Conservation (phyloP, 2,329 filamentous ascomycete species). For the Thermothelomyces thermophilus region DNA sequence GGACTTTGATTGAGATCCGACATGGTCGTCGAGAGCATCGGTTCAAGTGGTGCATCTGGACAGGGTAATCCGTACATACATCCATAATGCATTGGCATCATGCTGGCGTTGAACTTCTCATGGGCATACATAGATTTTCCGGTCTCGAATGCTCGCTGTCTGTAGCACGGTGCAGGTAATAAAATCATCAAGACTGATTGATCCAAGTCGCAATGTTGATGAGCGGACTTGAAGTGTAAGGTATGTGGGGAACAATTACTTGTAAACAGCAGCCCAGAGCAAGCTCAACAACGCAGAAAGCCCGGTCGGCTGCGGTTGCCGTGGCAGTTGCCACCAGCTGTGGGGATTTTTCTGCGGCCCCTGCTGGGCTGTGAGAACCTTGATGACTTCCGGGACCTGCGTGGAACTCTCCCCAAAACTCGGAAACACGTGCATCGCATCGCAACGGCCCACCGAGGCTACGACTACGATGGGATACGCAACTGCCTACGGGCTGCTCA, state of each 20-base stretch:
- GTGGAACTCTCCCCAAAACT: background rate
- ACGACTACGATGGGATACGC: background rate
- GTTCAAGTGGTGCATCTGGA: too few relatives aligned
- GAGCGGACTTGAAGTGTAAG: background rate
- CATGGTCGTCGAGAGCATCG: background rate
- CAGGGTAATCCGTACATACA: too few relatives aligned
- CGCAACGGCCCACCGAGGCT: too few relatives aligned
- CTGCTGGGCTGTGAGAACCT: background rate
- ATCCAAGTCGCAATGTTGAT: background rate
- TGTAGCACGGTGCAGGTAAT: too few relatives aligned
- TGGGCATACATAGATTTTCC: too few relatives aligned
- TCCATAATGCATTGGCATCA: constrained; percentile 7
- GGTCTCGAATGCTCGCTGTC: too few relatives aligned
- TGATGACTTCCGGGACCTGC: background rate
- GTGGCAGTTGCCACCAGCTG: too few relatives aligned
- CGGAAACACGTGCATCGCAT: background rate
- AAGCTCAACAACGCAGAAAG: background rate
- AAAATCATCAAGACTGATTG: background rate
- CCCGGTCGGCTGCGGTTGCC: too few relatives aligned
- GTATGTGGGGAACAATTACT: too few relatives aligned
- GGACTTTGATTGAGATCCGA: too few relatives aligned
- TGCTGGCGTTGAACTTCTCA: constrained; percentile 3
- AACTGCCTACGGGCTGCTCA: background rate
- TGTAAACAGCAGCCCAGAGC: too few relatives aligned
- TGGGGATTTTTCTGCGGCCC: too few relatives aligned